Conservation (phyloP, 108 stramenopile species). For the Tribonema minus region DNA sequence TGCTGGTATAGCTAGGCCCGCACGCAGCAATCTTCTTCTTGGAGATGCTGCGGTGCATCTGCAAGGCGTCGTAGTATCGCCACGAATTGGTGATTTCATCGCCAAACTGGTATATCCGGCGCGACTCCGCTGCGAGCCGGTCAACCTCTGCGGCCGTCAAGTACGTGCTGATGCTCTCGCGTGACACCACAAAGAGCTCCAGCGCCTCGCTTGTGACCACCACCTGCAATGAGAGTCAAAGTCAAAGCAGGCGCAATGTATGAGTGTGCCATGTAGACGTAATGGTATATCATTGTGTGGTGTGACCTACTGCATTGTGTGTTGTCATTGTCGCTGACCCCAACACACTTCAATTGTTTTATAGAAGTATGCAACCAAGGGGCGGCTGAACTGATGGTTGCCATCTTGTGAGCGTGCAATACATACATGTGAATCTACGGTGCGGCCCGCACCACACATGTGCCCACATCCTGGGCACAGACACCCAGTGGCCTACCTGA, state of each 20-base stretch:
- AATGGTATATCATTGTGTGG: no score
- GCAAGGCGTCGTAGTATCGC: not conserved
- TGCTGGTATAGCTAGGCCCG: not conserved
- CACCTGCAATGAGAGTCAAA: not conserved
- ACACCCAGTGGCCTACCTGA: not conserved
- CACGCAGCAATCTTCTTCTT: not conserved
- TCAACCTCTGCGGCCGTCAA: conserved; percentile 19
- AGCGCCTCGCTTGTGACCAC: conserved; percentile 2
- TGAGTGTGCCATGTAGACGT: no score
- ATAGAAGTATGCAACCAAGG: not conserved
- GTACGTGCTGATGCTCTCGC: conserved; percentile 1
- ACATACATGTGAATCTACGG: not conserved
- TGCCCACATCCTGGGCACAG: not conserved
- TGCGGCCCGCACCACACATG: not conserved
- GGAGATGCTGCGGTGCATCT: not conserved
- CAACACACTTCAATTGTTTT: not conserved
- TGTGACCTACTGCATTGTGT: no score
- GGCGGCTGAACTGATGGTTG: not conserved
- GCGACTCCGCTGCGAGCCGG: not conserved
- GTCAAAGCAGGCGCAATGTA: no score
- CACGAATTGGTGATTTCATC: not conserved
- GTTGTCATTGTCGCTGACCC: no score
- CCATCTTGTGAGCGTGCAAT: not conserved
- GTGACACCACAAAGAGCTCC: conserved; percentile 14
- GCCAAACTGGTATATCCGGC: not conserved